phyloP scores from a whole-genome alignment of 352 stramenopile genomes.

The Hyaloperonospora arabidopsidis region DNA sequence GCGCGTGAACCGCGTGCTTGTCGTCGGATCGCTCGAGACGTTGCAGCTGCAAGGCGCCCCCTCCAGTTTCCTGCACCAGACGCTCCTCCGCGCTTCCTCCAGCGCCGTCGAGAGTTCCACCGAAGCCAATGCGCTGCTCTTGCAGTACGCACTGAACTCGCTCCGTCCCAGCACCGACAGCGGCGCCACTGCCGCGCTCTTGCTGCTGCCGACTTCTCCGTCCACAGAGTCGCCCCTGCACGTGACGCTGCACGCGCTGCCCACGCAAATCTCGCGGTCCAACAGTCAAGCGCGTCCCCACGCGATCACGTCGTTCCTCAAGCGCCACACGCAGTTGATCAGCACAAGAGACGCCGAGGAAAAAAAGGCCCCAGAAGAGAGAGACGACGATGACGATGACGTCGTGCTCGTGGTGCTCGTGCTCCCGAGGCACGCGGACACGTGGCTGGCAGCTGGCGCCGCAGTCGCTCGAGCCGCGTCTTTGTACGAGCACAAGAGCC shows the following conservation, averaged over 20 bases:
- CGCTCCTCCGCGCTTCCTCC: slow-evolving; percentile 18
- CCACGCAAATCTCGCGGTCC: slow-evolving; percentile 53
- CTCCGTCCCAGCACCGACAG: slow-evolving; percentile 38
- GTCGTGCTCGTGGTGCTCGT: slow-evolving; percentile 50
- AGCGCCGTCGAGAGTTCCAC: slow-evolving; percentile 23
- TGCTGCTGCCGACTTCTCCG: slow-evolving; percentile 25
- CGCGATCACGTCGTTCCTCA: slow-evolving; percentile 59
- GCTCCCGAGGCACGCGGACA: slow-evolving; percentile 43
- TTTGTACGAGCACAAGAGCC: slow-evolving; percentile 49
- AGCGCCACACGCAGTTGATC: slow-evolving; percentile 35
- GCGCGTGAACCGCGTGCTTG: slow-evolving; percentile 48
- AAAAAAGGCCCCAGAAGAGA: too few species aligned
- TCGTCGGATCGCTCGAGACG: slow-evolving; percentile 42
- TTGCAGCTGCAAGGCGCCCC: slow-evolving; percentile 27
- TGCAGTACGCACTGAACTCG: slow-evolving; percentile 41
- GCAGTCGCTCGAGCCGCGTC: slow-evolving; percentile 45
- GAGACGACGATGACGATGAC: too few species aligned
- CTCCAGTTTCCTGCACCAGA: slow-evolving; percentile 35
- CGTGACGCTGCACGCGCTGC: slow-evolving; percentile 51
- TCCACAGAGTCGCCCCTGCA: slow-evolving; percentile 25
- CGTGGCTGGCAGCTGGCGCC: slow-evolving; percentile 47
- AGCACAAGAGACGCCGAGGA: slow-evolving; percentile 10
- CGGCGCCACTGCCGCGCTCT: slow-evolving; percentile 37
- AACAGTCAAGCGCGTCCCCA: slow-evolving; percentile 70
- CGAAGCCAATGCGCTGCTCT: slow-evolving; percentile 33